phyloP scores from a whole-genome alignment of 176 grass and related monocot species.

The Secale cereale region DNA sequence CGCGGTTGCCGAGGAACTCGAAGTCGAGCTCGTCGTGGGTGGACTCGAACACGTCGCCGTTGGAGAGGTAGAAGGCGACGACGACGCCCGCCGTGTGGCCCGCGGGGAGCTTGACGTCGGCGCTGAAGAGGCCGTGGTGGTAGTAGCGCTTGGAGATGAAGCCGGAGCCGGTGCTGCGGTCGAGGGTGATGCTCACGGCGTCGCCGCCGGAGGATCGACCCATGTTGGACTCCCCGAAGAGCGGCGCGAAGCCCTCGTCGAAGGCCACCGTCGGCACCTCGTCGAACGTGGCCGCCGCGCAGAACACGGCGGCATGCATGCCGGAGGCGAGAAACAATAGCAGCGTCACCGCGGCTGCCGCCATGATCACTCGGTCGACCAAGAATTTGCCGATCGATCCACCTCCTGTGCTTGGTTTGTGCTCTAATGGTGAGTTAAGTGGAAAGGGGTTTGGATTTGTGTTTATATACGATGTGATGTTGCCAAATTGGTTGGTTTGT shows the following conservation, averaged over 20 bases:
- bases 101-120: constrained; percentile 57
- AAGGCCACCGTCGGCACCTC: constrained; percentile 33
- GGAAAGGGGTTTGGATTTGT: not conserved
- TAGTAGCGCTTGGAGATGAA: constrained; percentile 74
- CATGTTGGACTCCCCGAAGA: constrained; percentile 70
- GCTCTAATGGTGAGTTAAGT: not conserved
- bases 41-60: constrained; percentile 75
- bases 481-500: not conserved
- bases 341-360: not conserved
- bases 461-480: not conserved
- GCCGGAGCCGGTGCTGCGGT: constrained; percentile 61
- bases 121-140: constrained; percentile 78
- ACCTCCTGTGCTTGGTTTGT: too few species aligned
- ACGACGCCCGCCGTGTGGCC: constrained; percentile 80
- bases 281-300: not conserved
- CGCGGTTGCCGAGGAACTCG: constrained; percentile 75
- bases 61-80: constrained; percentile 87
- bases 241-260: constrained; percentile 56
- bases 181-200: constrained; percentile 43
- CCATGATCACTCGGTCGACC: not conserved
- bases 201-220: constrained; percentile 35
- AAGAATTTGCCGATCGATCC: not conserved
- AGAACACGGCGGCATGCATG: not conserved
- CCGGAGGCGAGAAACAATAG: not conserved
- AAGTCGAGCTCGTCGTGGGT: constrained; percentile 83